These are phyloP conservation scores for Spongiforma sp. DNA, from an alignment of 1,284 basidiomycete species.

Conservation along the genomic window DNA sequence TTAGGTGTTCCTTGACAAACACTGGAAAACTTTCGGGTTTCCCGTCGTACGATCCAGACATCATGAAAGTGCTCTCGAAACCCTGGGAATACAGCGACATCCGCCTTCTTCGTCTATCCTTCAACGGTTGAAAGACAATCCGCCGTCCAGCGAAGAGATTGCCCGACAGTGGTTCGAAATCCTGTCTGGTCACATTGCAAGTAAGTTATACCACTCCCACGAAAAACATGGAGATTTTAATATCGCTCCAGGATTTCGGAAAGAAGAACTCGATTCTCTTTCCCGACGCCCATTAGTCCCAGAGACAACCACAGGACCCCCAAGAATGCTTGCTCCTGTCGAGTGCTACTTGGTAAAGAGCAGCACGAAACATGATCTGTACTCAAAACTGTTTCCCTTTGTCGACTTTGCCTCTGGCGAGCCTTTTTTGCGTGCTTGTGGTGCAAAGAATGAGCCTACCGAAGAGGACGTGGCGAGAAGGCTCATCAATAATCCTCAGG, in stretches of 20 bases:
- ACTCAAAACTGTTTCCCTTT: constrained; percentile 80
- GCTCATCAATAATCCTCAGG: not conserved
- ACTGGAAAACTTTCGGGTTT: constrained; percentile 80
- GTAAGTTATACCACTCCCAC: not conserved
- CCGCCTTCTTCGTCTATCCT: constrained; percentile 72
- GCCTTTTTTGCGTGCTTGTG: constrained; percentile 83
- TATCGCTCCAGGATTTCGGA: not conserved
- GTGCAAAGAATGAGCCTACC: constrained; percentile 86
- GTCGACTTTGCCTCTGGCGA: constrained; percentile 87
- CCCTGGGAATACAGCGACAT: constrained; percentile 75
- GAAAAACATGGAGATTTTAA: not conserved
- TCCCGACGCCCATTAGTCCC: not conserved
- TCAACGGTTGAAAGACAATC: constrained; percentile 58
- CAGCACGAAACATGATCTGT: constrained; percentile 39
- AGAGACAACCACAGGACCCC: no score
- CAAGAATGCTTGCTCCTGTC: not conserved
- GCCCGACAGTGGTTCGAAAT: constrained; percentile 69
- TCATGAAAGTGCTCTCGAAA: constrained; percentile 55
- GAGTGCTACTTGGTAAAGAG: constrained; percentile 8
- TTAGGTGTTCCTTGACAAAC: constrained; percentile 73
- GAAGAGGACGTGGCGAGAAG: constrained; percentile 77
- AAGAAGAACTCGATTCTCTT: not conserved
- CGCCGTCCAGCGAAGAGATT: constrained; percentile 57
- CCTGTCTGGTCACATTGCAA: constrained; percentile 1
- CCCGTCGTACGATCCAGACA: constrained; percentile 56